Percentiles rank a stretch among this genome's conserved stretches.
These are phyloP conservation scores for Phanerodontia chrysosporium DNA, from an alignment of 768 basidiomycete genomes.

Conservation along the genomic window DNA sequence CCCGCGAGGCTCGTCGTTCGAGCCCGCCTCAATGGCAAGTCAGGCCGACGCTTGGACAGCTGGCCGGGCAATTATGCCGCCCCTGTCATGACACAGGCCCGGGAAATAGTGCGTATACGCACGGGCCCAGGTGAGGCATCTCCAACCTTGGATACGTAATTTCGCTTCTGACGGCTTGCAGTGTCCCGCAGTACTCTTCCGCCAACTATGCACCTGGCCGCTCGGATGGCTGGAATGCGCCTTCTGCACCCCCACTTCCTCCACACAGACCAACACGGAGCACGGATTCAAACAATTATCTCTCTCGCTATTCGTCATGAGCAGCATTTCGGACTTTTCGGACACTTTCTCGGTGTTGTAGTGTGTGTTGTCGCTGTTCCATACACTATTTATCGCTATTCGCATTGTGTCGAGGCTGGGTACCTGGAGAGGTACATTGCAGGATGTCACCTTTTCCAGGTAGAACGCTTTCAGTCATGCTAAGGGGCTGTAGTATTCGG, in stretches of 20 bases:
- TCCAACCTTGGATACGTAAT: neutral
- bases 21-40: neutral
- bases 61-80: slow-evolving; percentile 1
- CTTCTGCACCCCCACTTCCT: neutral
- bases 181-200: slow-evolving; percentile 3
- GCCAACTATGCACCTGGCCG: neutral
- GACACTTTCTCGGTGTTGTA: neutral
- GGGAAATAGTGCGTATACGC: neutral
- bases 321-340: neutral
- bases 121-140: slow-evolving; percentile 6
- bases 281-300: slow-evolving; percentile 1
- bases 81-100: slow-evolving; percentile 4
- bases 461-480: too few species aligned
- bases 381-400: neutral
- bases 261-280: slow-evolving; percentile 7
- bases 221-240: slow-evolving; percentile 6
- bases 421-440: neutral
- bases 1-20: neutral
- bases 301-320: neutral
- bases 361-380: neutral
- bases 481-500: too few species aligned
- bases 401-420: neutral
- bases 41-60: slow-evolving; percentile 8
- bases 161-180: neutral
- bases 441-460: neutral